Conservation (phyloP, 208 protist species). For the Acanthamoeba quina region DNA sequence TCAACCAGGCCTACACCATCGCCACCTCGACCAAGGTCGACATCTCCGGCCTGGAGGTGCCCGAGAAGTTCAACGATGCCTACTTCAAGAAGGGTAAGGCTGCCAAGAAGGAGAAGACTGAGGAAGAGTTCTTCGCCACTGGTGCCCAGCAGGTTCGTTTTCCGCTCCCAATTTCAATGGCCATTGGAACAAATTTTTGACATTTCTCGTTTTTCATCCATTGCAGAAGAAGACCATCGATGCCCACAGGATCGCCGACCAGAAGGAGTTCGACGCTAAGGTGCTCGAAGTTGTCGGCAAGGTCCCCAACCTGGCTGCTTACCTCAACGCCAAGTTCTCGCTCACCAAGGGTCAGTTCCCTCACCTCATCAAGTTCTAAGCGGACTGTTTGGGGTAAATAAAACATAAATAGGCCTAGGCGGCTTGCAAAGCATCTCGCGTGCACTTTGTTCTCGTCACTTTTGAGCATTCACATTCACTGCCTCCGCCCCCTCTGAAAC, state of each 20-base stretch:
- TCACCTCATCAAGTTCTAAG: conserved; percentile 94
- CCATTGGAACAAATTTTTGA: not conserved
- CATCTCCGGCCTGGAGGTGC: conserved; percentile 92
- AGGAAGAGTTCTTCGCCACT: conserved; percentile 75
- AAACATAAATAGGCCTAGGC: conserved; percentile 45
- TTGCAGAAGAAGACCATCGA: conserved; percentile 79
- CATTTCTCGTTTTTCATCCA: not conserved
- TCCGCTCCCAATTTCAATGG: not conserved
- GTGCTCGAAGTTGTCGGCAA: conserved; percentile 88
- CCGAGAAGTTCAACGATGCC: conserved; percentile 87
- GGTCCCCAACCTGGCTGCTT: conserved; percentile 85
- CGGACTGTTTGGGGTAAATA: conserved; percentile 13
- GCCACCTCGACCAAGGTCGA: conserved; percentile 98
- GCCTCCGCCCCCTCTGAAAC: too few species aligned
- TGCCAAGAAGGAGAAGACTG: conserved; percentile 78
- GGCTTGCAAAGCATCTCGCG: not conserved
- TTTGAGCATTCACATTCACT: too few species aligned
- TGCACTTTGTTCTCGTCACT: not conserved
- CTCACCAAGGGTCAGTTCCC: conserved; percentile 91
- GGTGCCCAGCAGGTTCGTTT: conserved; percentile 25
- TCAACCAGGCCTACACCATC: conserved; percentile 98
- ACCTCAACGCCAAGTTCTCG: conserved; percentile 91
- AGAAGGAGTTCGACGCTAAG: conserved; percentile 90
- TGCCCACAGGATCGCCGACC: conserved; percentile 82
- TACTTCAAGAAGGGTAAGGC: conserved; percentile 87